These are phyloP conservation scores for Penicillium sp. DNA, from an alignment of 2,329 filamentous ascomycete genomes.

Conservation along the genomic window DNA sequence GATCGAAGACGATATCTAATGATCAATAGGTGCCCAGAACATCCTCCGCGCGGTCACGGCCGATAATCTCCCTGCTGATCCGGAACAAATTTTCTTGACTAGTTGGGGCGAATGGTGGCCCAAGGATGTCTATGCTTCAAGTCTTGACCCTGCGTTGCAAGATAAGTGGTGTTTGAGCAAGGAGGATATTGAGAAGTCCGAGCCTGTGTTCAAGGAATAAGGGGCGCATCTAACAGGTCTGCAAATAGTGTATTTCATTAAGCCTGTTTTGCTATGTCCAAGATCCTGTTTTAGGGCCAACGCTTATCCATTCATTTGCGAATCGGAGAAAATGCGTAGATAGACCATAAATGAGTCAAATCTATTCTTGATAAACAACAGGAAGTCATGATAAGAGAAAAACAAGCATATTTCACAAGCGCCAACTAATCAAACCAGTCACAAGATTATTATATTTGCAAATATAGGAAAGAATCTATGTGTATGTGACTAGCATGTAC, in stretches of 20 bases:
- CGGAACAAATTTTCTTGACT: constrained; percentile 28
- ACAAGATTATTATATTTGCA: constrained; percentile 10
- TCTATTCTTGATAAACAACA: too few relatives aligned
- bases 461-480: constrained; percentile 8
- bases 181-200: constrained; percentile 25
- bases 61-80: constrained; percentile 23
- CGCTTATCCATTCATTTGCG: background rate
- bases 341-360: background rate
- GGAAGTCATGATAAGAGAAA: too few relatives aligned
- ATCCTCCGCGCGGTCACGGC: constrained; percentile 23
- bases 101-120: constrained; percentile 34
- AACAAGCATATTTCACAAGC: background rate
- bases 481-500: background rate
- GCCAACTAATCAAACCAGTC: background rate
- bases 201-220: constrained; percentile 8
- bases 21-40: constrained; percentile 22
- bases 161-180: constrained; percentile 28
- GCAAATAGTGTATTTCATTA: background rate
- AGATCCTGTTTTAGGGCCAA: background rate
- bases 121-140: constrained; percentile 25
- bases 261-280: background rate
- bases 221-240: background rate
- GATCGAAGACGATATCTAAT: background rate
- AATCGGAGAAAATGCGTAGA: background rate
- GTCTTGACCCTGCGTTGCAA: constrained; percentile 23